These are phyloP conservation scores for Scleroderma citrinum DNA, from an alignment of 768 basidiomycete genomes.

Conservation along the genomic window DNA sequence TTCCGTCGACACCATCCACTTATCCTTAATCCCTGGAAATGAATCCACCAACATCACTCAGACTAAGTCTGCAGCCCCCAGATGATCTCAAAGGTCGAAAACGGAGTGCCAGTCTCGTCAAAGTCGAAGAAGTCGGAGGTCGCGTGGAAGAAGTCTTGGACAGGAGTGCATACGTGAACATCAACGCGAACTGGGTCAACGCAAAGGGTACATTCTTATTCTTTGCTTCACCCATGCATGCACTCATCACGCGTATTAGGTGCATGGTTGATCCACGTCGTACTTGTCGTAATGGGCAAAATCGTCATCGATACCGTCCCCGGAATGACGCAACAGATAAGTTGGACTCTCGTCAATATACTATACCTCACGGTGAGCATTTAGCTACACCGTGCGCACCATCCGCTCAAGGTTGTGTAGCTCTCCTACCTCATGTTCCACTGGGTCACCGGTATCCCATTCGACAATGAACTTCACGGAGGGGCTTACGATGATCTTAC, in stretches of 20 bases:
- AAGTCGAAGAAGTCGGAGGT: conserved; percentile 77
- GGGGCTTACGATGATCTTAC: conserved; percentile 98
- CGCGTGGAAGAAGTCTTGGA: conserved; percentile 71
- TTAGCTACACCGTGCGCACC: not conserved
- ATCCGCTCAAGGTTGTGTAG: conserved; percentile 34
- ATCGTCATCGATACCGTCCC: conserved; percentile 91
- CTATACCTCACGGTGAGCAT: conserved; percentile 78
- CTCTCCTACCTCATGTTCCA: conserved; percentile 99
- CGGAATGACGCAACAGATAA: conserved; percentile 88
- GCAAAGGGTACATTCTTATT: conserved; percentile 58
- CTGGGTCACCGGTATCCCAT: conserved; percentile 95
- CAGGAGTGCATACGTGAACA: conserved; percentile 74
- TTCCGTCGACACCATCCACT: not conserved
- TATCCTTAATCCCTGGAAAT: conserved; percentile 23
- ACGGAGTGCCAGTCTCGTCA: conserved; percentile 74
- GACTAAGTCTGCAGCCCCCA: conserved; percentile 33
- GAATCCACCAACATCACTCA: conserved; percentile 50
- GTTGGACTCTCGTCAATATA: conserved; percentile 93
- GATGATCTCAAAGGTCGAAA: conserved; percentile 37
- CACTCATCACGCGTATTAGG: conserved; percentile 40
- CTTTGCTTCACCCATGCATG: conserved; percentile 2
- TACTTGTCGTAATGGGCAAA: conserved; percentile 87
- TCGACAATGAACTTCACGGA: conserved; percentile 78
- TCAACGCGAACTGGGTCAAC: conserved; percentile 93
- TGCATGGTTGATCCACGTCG: conserved; percentile 96